Conservation (phyloP, 495 filamentous ascomycete species). For the Penicillium cataractarum region DNA sequence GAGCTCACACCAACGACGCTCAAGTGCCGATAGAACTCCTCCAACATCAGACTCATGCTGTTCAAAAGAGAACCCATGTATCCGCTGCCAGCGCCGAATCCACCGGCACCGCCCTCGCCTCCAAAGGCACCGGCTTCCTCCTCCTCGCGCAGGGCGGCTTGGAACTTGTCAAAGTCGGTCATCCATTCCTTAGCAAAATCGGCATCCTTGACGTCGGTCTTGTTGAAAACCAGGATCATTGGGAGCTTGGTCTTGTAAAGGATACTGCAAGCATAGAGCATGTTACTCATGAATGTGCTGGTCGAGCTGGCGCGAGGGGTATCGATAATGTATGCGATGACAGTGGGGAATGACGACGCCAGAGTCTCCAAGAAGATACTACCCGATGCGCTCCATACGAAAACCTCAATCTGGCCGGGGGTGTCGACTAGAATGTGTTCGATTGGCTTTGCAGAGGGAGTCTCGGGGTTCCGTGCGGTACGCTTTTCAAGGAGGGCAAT, state of each 20-base stretch:
- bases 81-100: slow-evolving; percentile 73
- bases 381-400: slow-evolving; percentile 94
- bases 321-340: slow-evolving; percentile 96
- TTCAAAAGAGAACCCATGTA: slow-evolving; percentile 98
- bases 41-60: slow-evolving; percentile 96
- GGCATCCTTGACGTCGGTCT: slow-evolving; percentile 91
- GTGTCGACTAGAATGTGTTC: slow-evolving; percentile 91
- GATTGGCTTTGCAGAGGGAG: slow-evolving; percentile 65
- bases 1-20: slow-evolving; percentile 91
- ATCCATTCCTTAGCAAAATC: slow-evolving; percentile 98
- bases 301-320: slow-evolving; percentile 91
- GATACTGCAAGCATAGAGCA: slow-evolving; percentile 98
- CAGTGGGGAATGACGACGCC: slow-evolving; percentile 90
- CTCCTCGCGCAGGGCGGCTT: slow-evolving; percentile 77
- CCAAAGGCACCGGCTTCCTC: slow-evolving; percentile 79
- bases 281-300: slow-evolving; percentile 98
- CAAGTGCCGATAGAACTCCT: slow-evolving; percentile 95
- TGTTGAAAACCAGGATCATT: slow-evolving; percentile 99
- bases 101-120: slow-evolving; percentile 63
- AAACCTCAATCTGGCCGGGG: slow-evolving; percentile 97
- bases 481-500: slow-evolving; percentile 88
- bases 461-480: slow-evolving; percentile 62
- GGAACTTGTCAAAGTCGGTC: slow-evolving; percentile 97
- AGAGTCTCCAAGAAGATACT: slow-evolving; percentile 92
- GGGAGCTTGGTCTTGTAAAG: slow-evolving; percentile 97